These are phyloP conservation scores for Phytophthora melonis DNA, from an alignment of 352 stramenopile genomes.

Conservation along the genomic window DNA sequence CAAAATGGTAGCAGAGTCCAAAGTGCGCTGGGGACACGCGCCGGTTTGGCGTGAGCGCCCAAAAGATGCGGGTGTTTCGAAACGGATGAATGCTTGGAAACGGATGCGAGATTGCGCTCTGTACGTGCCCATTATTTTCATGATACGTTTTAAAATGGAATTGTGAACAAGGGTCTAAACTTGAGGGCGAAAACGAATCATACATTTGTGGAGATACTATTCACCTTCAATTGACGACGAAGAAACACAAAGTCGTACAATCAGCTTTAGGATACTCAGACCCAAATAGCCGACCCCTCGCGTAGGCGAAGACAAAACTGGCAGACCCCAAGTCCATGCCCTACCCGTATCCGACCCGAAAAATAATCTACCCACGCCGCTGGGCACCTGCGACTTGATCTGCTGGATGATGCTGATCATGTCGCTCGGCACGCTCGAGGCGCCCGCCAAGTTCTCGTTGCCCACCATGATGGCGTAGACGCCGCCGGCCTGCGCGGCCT, in stretches of 20 bases:
- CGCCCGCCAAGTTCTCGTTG: conserved; percentile 59
- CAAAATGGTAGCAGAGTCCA: too few relatives aligned
- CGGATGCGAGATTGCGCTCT: neutral
- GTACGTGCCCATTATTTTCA: neutral
- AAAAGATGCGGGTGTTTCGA: too few relatives aligned
- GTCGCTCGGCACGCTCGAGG: conserved; percentile 30
- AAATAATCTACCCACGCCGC: conserved; percentile 32
- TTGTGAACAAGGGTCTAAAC: neutral
- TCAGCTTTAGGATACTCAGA: neutral
- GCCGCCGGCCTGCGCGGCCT: conserved; percentile 42
- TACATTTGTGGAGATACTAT: neutral
- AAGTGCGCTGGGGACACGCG: too few relatives aligned
- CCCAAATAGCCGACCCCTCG: neutral
- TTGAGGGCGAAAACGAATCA: neutral
- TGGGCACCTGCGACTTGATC: conserved; percentile 51
- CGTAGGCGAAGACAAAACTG: neutral
- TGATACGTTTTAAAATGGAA: neutral
- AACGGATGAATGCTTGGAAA: too few relatives aligned
- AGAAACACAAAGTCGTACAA: neutral
- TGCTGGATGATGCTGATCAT: conserved; percentile 53
- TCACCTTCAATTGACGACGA: neutral
- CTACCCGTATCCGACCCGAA: neutral
- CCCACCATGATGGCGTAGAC: conserved; percentile 67
- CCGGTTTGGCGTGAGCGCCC: too few relatives aligned
- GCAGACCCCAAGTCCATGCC: neutral